phyloP scores from a whole-genome alignment of 768 basidiomycete genomes.

The Hirschioporus abietinus region DNA sequence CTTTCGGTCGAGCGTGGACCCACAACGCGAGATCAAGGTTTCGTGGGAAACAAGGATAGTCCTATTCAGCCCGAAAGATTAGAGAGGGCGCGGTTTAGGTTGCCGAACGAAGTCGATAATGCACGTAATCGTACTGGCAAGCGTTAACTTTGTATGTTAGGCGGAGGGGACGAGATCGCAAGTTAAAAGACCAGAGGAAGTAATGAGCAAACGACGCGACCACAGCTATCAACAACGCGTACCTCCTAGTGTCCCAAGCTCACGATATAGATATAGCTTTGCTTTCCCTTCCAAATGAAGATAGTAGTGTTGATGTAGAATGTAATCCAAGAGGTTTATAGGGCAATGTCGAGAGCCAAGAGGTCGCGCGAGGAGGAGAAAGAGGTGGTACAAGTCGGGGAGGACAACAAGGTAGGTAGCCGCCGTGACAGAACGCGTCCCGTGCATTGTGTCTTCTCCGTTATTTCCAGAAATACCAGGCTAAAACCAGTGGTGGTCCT shows the following conservation, averaged over 20 bases:
- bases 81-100: background rate
- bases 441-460: background rate
- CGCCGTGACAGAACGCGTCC: background rate
- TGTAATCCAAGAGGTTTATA: background rate
- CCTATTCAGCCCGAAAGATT: background rate
- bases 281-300: background rate
- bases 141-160: background rate
- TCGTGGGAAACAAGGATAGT: background rate
- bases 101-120: background rate
- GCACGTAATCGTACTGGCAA: background rate
- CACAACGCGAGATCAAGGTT: background rate
- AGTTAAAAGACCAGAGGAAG: background rate
- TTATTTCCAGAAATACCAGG: background rate
- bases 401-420: background rate
- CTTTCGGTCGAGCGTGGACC: background rate
- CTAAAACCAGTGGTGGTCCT: background rate
- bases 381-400: background rate
- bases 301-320: background rate
- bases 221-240: slow-evolving; percentile 1
- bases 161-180: background rate
- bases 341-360: background rate
- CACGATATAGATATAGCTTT: background rate
- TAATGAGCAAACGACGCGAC: background rate
- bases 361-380: background rate
- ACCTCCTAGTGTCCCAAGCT: background rate